Evolutionary conservation across 2,329 filamentous ascomycete species (phyloP), one percentile per base, ranked within the genome.

Genomic region (Cladosporium austrohemisphaericum): DNA sequence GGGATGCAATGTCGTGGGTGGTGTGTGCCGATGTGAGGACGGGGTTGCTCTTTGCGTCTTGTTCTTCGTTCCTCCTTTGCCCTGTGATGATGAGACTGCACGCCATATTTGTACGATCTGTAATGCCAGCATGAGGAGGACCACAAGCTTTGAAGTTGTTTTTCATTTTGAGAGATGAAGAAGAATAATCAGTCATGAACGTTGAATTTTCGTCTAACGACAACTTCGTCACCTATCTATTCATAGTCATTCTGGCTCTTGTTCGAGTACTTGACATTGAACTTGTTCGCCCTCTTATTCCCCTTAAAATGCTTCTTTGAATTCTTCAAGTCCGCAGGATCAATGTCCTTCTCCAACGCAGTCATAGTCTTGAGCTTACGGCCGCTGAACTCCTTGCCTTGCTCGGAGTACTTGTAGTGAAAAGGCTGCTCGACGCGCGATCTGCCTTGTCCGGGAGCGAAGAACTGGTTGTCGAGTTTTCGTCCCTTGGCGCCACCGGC

Each of bases 291-390:
- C 68, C 77, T 83, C 55, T 80, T 78, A 32, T 83, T 81, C n/a
- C 80, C 85, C 73, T 95, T 95, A 70, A 89, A 93, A 71, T 98
- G 93, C 75, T 96, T 97, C 81, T 98, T 98, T 50, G 84, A 79
- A 51, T 78, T 61, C 68, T 67, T 72, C 57, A 93, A 71, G 51
- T 96, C 92, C 52, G 84, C 85, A 1, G 87, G 84, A 62, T 96
- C 90, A 28, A 97, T 68, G 11, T 88, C 87, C 52, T 85, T 88
- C 72, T 96, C 89, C 54, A 96, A 65, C 9, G 92, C 92, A 43
- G 88, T 75, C 75, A 96, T 81, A 31, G 85, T 77, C 62, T 83
- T 83, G 43, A 88, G 80, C 69, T 98, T 98, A 53, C 93, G 78
- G 0, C 91, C 91, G 14, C 81, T 88, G 38, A 96, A 71, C 55